Conservation (phyloP, 2,329 filamentous ascomycete species). For the Talaromyces islandicus region DNA sequence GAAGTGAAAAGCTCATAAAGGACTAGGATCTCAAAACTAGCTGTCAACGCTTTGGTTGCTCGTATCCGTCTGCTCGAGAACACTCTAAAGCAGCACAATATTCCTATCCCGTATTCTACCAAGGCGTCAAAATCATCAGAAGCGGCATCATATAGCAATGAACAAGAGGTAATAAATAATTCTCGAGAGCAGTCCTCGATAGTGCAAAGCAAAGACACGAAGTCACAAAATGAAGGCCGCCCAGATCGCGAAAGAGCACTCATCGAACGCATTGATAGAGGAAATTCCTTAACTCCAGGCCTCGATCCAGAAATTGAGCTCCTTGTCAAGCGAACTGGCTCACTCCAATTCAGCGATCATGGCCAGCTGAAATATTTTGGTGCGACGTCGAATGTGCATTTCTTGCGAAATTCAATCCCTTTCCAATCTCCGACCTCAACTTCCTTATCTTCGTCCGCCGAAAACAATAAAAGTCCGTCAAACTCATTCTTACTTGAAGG, state of each 20-base stretch:
- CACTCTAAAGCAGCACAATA: constrained; percentile 10
- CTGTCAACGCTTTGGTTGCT: constrained; percentile 11
- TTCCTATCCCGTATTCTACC: constrained; percentile 9
- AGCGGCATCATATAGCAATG: not conserved
- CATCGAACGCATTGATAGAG: constrained; percentile 6
- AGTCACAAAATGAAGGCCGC: not conserved
- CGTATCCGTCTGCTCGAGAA: constrained; percentile 12
- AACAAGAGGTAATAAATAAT: not conserved
- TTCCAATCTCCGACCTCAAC: constrained; percentile 12
- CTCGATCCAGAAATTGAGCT: constrained; percentile 22
- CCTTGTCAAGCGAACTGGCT: constrained; percentile 26
- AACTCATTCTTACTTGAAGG: not conserved
- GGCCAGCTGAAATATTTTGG: constrained; percentile 29
- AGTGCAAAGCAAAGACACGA: not conserved
- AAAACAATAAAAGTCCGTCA: not conserved
- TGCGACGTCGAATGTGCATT: constrained; percentile 25
- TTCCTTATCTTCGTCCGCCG: constrained; percentile 8
- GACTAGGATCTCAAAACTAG: constrained; percentile 10
- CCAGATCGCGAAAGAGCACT: constrained; percentile 3
- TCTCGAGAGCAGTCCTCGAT: not conserved
- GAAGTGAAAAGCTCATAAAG: not conserved
- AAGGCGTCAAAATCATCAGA: not conserved
- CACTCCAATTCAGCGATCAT: constrained; percentile 26
- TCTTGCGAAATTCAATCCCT: constrained; percentile 16
- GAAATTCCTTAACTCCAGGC: constrained; percentile 14